Percentiles rank a stretch among this genome's conserved stretches.
These are phyloP conservation scores for Setomelanomma holmii DNA, from an alignment of 2,329 filamentous ascomycete species.

Conservation along the genomic window DNA sequence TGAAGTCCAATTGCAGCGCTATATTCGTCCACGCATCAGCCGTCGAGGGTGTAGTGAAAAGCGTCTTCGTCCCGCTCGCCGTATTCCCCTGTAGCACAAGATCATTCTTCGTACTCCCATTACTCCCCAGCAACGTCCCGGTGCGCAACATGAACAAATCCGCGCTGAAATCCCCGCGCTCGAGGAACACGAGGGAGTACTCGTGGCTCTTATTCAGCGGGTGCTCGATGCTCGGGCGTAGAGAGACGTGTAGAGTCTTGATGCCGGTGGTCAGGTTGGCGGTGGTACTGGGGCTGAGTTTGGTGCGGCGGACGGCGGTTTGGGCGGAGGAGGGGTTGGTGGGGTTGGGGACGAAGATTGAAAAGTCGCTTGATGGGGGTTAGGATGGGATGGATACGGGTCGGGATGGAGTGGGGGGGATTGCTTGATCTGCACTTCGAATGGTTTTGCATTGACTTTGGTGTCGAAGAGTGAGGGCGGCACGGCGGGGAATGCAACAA, in stretches of 20 bases:
- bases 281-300: slow-evolving; percentile 11
- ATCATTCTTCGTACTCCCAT: slow-evolving; percentile 21
- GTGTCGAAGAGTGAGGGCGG: slow-evolving; percentile 8
- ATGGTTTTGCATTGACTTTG: slow-evolving; percentile 9
- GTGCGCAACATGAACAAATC: slow-evolving; percentile 20
- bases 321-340: slow-evolving; percentile 10
- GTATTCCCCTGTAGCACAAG: slow-evolving; percentile 19
- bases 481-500: slow-evolving; percentile 9
- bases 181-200: slow-evolving; percentile 23
- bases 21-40: slow-evolving; percentile 17
- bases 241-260: slow-evolving; percentile 25
- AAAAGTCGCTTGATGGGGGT: slow-evolving; percentile 12
- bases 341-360: slow-evolving; percentile 22
- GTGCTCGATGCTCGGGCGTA: slow-evolving; percentile 14
- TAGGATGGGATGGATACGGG: neutral
- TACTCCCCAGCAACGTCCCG: slow-evolving; percentile 22
- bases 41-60: slow-evolving; percentile 18
- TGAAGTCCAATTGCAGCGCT: slow-evolving; percentile 21
- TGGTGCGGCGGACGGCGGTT: slow-evolving; percentile 21
- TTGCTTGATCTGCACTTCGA: slow-evolving; percentile 22
- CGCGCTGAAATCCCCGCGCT: slow-evolving; percentile 16
- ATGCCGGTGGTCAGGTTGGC: slow-evolving; percentile 9
- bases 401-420: neutral
- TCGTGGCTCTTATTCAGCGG: slow-evolving; percentile 24
- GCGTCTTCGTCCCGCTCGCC: slow-evolving; percentile 5